Percentiles rank a stretch among this genome's conserved stretches.
phyloP scores from a whole-genome alignment of 2,329 filamentous ascomycete species.

The Fusarium phyllophilum region DNA sequence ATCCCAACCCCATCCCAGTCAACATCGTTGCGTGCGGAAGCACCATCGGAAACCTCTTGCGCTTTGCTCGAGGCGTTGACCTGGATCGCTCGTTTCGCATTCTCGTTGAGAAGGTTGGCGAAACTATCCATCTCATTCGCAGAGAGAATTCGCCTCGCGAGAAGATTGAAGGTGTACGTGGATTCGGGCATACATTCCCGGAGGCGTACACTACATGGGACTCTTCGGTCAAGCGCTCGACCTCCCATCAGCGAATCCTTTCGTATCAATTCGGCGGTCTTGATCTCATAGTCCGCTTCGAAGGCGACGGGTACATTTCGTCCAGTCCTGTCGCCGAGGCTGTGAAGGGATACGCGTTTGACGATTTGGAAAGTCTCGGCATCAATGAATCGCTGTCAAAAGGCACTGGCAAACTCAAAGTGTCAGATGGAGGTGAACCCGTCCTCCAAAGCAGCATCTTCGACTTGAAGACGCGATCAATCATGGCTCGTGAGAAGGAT shows the following conservation, averaged over 20 bases:
- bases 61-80: constrained; percentile 60
- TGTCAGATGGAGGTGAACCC: constrained; percentile 38
- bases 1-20: constrained; percentile 43
- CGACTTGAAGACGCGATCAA: constrained; percentile 57
- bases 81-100: constrained; percentile 67
- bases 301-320: constrained; percentile 44
- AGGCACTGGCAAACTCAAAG: constrained; percentile 7
- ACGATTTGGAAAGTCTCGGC: constrained; percentile 8
- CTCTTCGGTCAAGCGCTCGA: constrained; percentile 60
- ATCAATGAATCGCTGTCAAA: not conserved
- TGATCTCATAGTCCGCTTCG: constrained; percentile 43
- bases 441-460: constrained; percentile 51
- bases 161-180: constrained; percentile 62
- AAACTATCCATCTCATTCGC: constrained; percentile 71
- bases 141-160: constrained; percentile 69
- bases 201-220: constrained; percentile 74
- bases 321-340: not conserved
- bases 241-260: constrained; percentile 71
- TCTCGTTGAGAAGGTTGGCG: constrained; percentile 63
- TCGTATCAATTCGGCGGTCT: constrained; percentile 63
- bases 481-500: constrained; percentile 23
- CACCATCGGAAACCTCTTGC: constrained; percentile 69
- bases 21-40: constrained; percentile 72
- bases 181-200: constrained; percentile 74
- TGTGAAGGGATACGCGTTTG: not conserved